Evolutionary conservation across 768 basidiomycete genomes (phyloP).

Genomic region (Termitomyces sp.): DNA sequence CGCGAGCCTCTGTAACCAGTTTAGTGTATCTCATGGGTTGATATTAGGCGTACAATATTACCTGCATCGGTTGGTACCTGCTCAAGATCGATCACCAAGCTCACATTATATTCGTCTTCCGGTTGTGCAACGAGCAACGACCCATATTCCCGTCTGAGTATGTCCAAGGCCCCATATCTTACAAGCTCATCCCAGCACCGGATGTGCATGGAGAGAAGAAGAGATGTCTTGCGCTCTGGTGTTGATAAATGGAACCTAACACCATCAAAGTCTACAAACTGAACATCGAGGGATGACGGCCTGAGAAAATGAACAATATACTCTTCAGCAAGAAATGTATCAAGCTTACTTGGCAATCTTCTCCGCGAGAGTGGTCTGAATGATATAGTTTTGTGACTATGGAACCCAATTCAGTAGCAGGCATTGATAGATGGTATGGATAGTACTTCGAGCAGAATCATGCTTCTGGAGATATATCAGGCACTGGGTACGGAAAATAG

Average conservation of each 20-base stretch:
- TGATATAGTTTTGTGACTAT: conserved; percentile 89
- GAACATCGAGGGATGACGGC: conserved; percentile 86
- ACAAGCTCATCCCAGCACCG: conserved; percentile 96
- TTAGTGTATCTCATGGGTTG: conserved; percentile 4
- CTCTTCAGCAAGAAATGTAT: neutral
- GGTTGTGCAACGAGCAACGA: conserved; percentile 56
- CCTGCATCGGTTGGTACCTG: conserved; percentile 77
- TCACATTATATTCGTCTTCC: conserved; percentile 88
- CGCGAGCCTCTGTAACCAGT: conserved; percentile 58
- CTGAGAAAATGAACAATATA: conserved; percentile 34
- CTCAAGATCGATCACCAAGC: conserved; percentile 83
- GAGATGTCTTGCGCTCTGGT: conserved; percentile 72
- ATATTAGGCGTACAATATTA: conserved; percentile 26
- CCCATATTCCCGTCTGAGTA: conserved; percentile 83
- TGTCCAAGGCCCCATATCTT: conserved; percentile 75
- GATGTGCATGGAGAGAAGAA: conserved; percentile 93
- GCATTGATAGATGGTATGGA: neutral
- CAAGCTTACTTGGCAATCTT: conserved; percentile 71
- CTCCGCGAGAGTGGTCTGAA: conserved; percentile 83
- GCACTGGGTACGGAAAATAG: neutral
- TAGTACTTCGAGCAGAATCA: conserved; percentile 84
- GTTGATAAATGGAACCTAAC: conserved; percentile 93
- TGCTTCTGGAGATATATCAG: conserved; percentile 20
- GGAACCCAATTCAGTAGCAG: conserved; percentile 5
- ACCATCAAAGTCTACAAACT: conserved; percentile 97